Evolutionary conservation across 169 alveolate species (phyloP).

Genomic region (Cryptosporidium baileyi): DNA sequence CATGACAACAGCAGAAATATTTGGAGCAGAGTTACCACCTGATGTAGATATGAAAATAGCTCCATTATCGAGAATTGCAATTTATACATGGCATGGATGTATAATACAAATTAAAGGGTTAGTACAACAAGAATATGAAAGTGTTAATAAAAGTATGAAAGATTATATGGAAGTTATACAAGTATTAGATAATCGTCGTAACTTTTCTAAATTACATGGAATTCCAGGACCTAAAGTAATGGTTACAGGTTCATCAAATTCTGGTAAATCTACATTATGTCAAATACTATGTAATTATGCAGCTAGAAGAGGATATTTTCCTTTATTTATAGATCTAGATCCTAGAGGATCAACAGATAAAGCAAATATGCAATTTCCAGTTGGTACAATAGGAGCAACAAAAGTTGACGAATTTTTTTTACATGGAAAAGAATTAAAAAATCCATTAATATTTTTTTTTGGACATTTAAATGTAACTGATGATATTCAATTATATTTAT

Average conservation of each 20-base stretch:
- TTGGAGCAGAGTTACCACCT: constrained; percentile 83
- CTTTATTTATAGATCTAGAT: constrained; percentile 85
- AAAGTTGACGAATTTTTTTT: constrained; percentile 64
- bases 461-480: constrained; percentile 82
- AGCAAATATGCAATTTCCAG: constrained; percentile 77
- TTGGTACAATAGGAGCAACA: constrained; percentile 77
- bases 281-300: constrained; percentile 83
- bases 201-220: constrained; percentile 80
- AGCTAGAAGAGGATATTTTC: constrained; percentile 83
- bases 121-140: constrained; percentile 87
- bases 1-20: constrained; percentile 81
- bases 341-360: constrained; percentile 83
- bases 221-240: constrained; percentile 84
- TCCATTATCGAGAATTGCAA: constrained; percentile 82
- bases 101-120: constrained; percentile 84
- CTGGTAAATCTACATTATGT: constrained; percentile 87
- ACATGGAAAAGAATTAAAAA: constrained; percentile 70
- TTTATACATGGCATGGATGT: constrained; percentile 88
- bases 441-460: constrained; percentile 80
- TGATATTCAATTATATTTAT: constrained; percentile 76
- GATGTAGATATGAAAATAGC: constrained; percentile 82
- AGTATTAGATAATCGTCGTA: constrained; percentile 82
- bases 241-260: constrained; percentile 85
- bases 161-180: constrained; percentile 80
- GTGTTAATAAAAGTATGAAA: constrained; percentile 82